Evolutionary conservation across 1,284 basidiomycete genomes (phyloP).

Genomic region (Hypsizygus ulmarius): DNA sequence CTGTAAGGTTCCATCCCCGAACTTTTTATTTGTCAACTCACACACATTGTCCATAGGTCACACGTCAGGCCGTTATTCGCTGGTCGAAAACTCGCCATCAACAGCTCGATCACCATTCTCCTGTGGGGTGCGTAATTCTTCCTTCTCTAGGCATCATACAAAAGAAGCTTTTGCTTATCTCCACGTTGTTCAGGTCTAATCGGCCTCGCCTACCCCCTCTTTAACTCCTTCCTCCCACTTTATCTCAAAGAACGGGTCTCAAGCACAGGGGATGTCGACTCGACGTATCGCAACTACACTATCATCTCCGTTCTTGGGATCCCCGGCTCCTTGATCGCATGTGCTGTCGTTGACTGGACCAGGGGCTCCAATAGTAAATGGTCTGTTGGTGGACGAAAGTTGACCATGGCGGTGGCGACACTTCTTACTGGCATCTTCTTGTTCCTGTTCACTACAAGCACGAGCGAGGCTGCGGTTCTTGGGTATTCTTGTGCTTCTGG

Average conservation of each 20-base stretch:
- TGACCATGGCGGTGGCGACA: conserved; percentile 51
- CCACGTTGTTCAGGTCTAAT: conserved; percentile 36
- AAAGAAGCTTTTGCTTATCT: not conserved
- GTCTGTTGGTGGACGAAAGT: conserved; percentile 46
- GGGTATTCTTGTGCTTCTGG: conserved; percentile 54
- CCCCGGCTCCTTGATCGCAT: conserved; percentile 57
- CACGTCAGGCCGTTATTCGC: conserved; percentile 53
- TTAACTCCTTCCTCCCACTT: conserved; percentile 49
- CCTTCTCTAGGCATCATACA: not conserved
- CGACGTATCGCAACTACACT: conserved; percentile 49
- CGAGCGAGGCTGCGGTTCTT: conserved; percentile 42
- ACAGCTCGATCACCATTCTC: conserved; percentile 50
- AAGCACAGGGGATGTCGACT: conserved; percentile 28
- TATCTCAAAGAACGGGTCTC: conserved; percentile 46
- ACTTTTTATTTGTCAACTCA: not conserved
- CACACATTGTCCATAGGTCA: conserved; percentile 28
- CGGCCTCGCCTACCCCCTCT: conserved; percentile 62
- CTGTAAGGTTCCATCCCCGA: conserved; percentile 25
- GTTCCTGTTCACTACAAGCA: conserved; percentile 60
- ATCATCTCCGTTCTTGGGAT: conserved; percentile 50
- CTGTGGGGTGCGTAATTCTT: conserved; percentile 43
- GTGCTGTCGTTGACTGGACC: conserved; percentile 52
- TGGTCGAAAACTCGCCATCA: conserved; percentile 45
- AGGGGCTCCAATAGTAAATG: conserved; percentile 28
- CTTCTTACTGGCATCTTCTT: conserved; percentile 54